Conservation (phyloP, 73 alveolate genomes). For the Blepharisma japonicum region DNA sequence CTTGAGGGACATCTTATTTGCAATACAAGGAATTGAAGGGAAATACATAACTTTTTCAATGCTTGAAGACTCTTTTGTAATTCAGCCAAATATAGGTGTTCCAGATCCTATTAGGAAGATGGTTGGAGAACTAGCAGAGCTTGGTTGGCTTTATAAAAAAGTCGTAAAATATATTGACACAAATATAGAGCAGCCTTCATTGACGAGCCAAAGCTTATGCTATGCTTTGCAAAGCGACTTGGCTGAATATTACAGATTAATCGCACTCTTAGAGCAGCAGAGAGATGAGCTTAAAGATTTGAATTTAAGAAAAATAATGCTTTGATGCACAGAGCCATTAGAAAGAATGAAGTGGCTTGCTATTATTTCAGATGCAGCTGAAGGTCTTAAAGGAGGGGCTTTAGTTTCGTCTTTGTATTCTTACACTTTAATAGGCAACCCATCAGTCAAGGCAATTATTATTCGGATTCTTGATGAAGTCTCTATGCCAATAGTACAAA, state of each 20-base stretch:
- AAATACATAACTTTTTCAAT: constrained; percentile 68
- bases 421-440: constrained; percentile 57
- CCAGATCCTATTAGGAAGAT: constrained; percentile 52
- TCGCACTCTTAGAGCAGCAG: constrained; percentile 70
- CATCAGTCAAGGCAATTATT: constrained; percentile 46
- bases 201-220: constrained; percentile 63
- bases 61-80: constrained; percentile 69
- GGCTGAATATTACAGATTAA: constrained; percentile 78
- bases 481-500: constrained; percentile 56
- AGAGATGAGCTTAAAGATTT: constrained; percentile 56
- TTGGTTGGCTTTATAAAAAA: constrained; percentile 81
- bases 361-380: constrained; percentile 65
- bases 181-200: constrained; percentile 45
- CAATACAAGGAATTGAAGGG: constrained; percentile 85
- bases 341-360: constrained; percentile 90
- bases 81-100: constrained; percentile 58
- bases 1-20: constrained; percentile 76
- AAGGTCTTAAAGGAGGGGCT: constrained; percentile 81
- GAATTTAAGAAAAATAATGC: constrained; percentile 70
- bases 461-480: constrained; percentile 55
- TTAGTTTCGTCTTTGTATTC: constrained; percentile 71
- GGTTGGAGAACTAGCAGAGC: constrained; percentile 73
- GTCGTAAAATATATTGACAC: constrained; percentile 63
- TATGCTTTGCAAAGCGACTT: constrained; percentile 78
- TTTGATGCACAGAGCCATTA: constrained; percentile 80